Percentiles rank a stretch among this genome's conserved stretches.
Conservation (phyloP, 805 yeast species). For the Huiozyma sinensis region DNA sequence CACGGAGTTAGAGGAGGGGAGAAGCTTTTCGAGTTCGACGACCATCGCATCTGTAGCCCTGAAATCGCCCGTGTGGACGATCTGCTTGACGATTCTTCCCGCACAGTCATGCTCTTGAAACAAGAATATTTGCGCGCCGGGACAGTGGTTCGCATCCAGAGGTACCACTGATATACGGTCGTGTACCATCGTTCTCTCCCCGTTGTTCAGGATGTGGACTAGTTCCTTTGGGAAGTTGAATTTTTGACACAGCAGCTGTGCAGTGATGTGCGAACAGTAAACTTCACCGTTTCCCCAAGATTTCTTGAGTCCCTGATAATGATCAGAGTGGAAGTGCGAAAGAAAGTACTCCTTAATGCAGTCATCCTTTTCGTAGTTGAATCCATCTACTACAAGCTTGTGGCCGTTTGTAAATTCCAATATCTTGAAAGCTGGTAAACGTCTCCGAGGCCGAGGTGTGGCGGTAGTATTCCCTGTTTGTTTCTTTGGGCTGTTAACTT, state of each 20-base stretch:
- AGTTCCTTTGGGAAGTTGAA: conserved; percentile 38
- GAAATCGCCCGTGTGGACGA: conserved; percentile 89
- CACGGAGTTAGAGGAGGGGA: conserved; percentile 6
- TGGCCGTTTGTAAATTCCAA: conserved; percentile 32
- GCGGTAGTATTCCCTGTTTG: background rate
- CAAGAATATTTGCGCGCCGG: conserved; percentile 80
- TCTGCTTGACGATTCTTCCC: conserved; percentile 7
- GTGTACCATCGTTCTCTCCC: conserved; percentile 30
- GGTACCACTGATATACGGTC: conserved; percentile 45
- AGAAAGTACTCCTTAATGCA: conserved; percentile 45
- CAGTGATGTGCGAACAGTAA: conserved; percentile 65
- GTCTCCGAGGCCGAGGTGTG: conserved; percentile 13
- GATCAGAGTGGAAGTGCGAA: conserved; percentile 89
- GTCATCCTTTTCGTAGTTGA: conserved; percentile 33
- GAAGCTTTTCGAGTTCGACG: conserved; percentile 1
- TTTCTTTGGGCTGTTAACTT: background rate
- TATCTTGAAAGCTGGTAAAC: conserved; percentile 45
- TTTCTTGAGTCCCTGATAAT: conserved; percentile 76
- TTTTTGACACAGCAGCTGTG: conserved; percentile 40
- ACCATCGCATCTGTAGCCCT: conserved; percentile 52
- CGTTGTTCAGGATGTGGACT: conserved; percentile 34
- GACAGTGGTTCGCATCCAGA: conserved; percentile 90
- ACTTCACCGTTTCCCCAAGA: conserved; percentile 66
- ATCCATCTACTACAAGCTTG: conserved; percentile 56
- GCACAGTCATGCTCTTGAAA: conserved; percentile 35